Conservation (phyloP, 768 basidiomycete species). For the Macrocybe gigantea region DNA sequence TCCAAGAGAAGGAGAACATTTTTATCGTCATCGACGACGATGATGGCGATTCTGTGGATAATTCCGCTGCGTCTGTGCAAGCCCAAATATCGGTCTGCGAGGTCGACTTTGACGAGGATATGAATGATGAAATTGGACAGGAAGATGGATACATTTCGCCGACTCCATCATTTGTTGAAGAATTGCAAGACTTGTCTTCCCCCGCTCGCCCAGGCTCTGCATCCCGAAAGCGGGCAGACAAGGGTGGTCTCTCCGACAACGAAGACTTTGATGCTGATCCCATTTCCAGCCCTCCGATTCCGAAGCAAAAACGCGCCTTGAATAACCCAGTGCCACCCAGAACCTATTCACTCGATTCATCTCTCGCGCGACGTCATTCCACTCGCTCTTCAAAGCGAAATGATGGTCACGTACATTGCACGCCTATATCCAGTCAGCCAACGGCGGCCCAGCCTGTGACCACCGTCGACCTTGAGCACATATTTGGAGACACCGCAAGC, state of each 20-base stretch:
- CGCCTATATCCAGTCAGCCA: not conserved
- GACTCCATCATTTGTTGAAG: conserved; percentile 45
- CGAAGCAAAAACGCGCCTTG: conserved; percentile 6
- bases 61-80: conserved; percentile 30
- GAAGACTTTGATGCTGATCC: conserved; percentile 49
- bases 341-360: conserved; percentile 11
- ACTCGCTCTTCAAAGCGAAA: not conserved
- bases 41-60: conserved; percentile 18
- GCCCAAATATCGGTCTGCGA: conserved; percentile 30
- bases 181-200: conserved; percentile 64
- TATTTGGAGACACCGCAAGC: conserved; percentile 37
- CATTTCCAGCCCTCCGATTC: conserved; percentile 40
- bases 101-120: conserved; percentile 34
- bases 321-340: conserved; percentile 6
- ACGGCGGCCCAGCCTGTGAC: not conserved
- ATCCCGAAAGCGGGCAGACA: conserved; percentile 6
- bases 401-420: not conserved
- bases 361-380: conserved; percentile 3
- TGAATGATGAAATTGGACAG: conserved; percentile 42
- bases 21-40: conserved; percentile 21
- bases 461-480: conserved; percentile 36
- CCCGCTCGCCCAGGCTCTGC: conserved; percentile 33
- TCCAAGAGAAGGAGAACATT: conserved; percentile 40
- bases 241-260: conserved; percentile 14
- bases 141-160: conserved; percentile 87